Conservation (phyloP, 2,329 filamentous ascomycete species). For the Verticillium zaregamsianum region DNA sequence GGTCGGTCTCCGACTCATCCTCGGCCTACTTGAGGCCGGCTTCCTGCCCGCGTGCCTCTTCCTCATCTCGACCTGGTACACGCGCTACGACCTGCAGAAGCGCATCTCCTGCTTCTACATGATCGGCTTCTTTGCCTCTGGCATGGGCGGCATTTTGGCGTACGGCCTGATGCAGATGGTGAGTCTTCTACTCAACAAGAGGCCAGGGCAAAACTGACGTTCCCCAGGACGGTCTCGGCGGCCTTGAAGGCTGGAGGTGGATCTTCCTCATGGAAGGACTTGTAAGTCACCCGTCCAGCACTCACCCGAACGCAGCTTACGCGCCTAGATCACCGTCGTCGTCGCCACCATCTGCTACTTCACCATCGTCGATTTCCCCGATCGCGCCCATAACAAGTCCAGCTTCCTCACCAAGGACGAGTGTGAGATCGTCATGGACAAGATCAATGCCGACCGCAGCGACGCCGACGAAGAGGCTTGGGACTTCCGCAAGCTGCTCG, state of each 20-base stretch:
- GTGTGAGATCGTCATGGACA: slow-evolving; percentile 60
- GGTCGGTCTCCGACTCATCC: slow-evolving; percentile 11
- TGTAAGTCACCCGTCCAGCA: slow-evolving; percentile 30
- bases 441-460: slow-evolving; percentile 61
- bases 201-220: not conserved
- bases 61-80: slow-evolving; percentile 65
- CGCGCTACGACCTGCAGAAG: slow-evolving; percentile 60
- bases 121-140: slow-evolving; percentile 17
- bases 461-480: slow-evolving; percentile 64
- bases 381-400: not conserved
- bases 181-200: not conserved
- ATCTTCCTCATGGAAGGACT: slow-evolving; percentile 65
- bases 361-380: slow-evolving; percentile 2
- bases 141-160: slow-evolving; percentile 15
- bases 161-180: slow-evolving; percentile 25
- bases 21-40: slow-evolving; percentile 13
- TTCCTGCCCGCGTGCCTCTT: slow-evolving; percentile 50
- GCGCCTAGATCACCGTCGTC: slow-evolving; percentile 30
- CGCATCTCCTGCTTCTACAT: slow-evolving; percentile 32
- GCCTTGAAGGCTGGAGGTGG: slow-evolving; percentile 52
- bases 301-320: not conserved
- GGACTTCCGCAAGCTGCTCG: slow-evolving; percentile 52
- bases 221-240: slow-evolving; percentile 50
- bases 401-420: slow-evolving; percentile 37
- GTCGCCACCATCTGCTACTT: slow-evolving; percentile 36